Evolutionary conservation across 1,284 basidiomycete species (phyloP).

Genomic region (Pascua sp.): DNA sequence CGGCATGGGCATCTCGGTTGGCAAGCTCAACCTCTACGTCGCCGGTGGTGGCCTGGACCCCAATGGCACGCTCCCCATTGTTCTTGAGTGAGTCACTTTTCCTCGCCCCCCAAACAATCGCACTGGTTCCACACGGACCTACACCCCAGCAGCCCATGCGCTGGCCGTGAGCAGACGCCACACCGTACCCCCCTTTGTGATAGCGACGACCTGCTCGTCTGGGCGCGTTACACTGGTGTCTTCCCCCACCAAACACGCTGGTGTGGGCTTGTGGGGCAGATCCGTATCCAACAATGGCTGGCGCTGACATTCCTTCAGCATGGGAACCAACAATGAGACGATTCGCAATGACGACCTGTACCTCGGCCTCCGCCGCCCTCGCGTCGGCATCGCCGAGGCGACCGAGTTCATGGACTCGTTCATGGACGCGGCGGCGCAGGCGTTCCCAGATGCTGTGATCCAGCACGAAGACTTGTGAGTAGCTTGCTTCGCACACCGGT

Average conservation of each 20-base stretch:
- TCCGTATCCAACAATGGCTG: no score
- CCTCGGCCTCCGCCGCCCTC: constrained; percentile 73
- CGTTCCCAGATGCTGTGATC: constrained; percentile 75
- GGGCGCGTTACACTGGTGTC: not conserved
- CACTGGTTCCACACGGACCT: not conserved
- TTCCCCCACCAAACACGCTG: not conserved
- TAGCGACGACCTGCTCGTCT: no score
- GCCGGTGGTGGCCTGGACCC: constrained; percentile 81
- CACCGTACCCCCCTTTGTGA: no score
- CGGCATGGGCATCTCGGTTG: constrained; percentile 84
- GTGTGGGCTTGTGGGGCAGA: not conserved
- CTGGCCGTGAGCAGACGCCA: no score
- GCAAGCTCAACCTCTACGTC: constrained; percentile 87
- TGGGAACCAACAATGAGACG: constrained; percentile 81
- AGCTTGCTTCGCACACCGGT: constrained; percentile 7
- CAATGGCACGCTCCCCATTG: constrained; percentile 78
- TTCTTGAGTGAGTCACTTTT: constrained; percentile 47
- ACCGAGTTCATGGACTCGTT: constrained; percentile 87
- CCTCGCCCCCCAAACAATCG: not conserved
- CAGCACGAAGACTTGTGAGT: constrained; percentile 82
- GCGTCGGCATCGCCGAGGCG: constrained; percentile 60
- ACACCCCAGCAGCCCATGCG: no score
- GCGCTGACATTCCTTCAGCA: constrained; percentile 32
- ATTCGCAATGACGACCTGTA: constrained; percentile 86
- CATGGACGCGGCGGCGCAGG: constrained; percentile 70